A percentile compares a stretch with the other conserved stretches of the same genome.
phyloP scores from a whole-genome alignment of 202 grass and related monocot species.

The Zoysia matrella region DNA sequence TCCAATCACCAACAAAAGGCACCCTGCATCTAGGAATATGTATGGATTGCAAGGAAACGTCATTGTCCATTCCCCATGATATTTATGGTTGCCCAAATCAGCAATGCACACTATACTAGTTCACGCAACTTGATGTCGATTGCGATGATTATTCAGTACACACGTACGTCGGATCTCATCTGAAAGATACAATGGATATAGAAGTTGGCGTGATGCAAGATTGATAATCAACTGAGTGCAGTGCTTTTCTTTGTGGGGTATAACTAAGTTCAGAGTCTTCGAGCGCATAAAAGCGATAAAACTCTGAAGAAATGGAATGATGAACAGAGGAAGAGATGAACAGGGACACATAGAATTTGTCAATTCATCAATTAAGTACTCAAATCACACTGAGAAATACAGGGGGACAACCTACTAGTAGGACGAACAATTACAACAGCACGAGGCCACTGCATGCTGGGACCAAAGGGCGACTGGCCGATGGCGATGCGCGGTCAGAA shows the following conservation, averaged over 20 bases:
- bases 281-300: conserved; percentile 17
- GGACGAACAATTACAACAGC: conserved; percentile 36
- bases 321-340: not conserved
- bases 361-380: conserved; percentile 35
- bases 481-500: conserved; percentile 10
- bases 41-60: not conserved
- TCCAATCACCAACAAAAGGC: not conserved
- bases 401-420: not conserved
- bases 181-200: conserved; percentile 10
- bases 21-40: not conserved
- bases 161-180: not conserved
- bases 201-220: not conserved
- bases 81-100: not conserved
- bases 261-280: not conserved
- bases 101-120: too few relatives aligned
- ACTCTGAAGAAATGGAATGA: not conserved
- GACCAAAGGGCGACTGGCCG: conserved; percentile 36
- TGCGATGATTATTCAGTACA: conserved; percentile 18
- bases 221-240: not conserved
- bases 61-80: not conserved
- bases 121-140: too few relatives aligned
- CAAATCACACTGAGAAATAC: conserved; percentile 48
- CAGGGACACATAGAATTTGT: conserved; percentile 30
- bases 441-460: conserved; percentile 34
- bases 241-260: not conserved